A percentile compares a stretch with the other conserved stretches of the same genome.
Conservation (phyloP, 1,284 basidiomycete species). For the Sanghuangporus weigelae region DNA sequence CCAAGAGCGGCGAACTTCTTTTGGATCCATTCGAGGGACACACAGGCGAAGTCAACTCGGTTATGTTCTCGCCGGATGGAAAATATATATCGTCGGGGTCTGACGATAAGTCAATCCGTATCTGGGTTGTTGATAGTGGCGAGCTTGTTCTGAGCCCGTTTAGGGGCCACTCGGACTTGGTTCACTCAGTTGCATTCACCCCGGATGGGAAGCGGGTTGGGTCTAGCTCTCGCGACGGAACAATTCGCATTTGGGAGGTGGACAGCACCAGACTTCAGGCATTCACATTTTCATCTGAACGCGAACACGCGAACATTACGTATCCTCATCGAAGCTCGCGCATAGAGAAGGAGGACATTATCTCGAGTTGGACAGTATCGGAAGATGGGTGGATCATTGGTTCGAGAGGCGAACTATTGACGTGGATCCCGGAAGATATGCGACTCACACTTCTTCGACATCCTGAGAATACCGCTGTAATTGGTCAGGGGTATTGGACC, state of each 20-base stretch:
- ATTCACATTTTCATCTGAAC: too few relatives aligned
- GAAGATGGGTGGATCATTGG: background rate
- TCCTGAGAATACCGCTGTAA: background rate
- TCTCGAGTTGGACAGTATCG: too few relatives aligned
- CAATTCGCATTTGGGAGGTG: background rate
- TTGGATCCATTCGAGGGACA: background rate
- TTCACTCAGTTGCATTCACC: background rate
- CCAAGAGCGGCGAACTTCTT: background rate
- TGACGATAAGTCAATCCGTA: too few relatives aligned
- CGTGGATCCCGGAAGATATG: background rate
- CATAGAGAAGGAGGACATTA: background rate
- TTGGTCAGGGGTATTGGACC: background rate
- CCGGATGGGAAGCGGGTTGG: background rate
- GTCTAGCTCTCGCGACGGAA: background rate
- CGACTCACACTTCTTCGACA: background rate
- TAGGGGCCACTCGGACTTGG: background rate
- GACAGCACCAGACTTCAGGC: too few relatives aligned
- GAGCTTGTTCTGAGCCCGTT: background rate
- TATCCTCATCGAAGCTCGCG: too few relatives aligned
- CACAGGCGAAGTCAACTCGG: background rate
- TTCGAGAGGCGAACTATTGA: background rate
- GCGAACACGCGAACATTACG: too few relatives aligned
- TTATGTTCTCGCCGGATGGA: slow-evolving; percentile 6
- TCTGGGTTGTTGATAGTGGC: background rate
- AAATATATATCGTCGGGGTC: background rate